These are phyloP conservation scores for Penicillium italicum DNA, from an alignment of 2,329 filamentous ascomycete species.

Conservation along the genomic window DNA sequence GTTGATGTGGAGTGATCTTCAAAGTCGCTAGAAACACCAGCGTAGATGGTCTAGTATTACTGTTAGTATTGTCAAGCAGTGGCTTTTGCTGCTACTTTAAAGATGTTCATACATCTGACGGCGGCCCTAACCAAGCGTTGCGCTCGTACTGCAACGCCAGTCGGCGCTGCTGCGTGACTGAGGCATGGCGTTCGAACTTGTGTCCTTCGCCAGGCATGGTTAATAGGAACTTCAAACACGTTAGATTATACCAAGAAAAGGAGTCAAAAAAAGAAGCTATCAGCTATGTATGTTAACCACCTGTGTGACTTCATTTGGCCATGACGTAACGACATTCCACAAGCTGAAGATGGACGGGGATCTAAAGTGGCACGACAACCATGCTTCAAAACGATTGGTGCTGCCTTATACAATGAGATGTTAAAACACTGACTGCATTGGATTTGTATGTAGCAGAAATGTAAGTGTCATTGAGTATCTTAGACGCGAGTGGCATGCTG, in stretches of 20 bases:
- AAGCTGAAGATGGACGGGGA: background rate
- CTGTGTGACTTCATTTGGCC: slow-evolving; percentile 1
- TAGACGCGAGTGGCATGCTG: background rate
- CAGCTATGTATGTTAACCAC: background rate
- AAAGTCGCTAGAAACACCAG: slow-evolving; percentile 37
- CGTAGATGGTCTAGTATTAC: slow-evolving; percentile 39
- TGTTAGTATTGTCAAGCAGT: background rate
- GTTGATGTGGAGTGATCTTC: slow-evolving; percentile 48
- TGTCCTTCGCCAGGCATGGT: slow-evolving; percentile 9
- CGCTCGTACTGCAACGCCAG: slow-evolving; percentile 30
- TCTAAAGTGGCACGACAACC: background rate
- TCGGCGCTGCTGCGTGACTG: slow-evolving; percentile 34
- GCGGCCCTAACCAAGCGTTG: slow-evolving; percentile 37
- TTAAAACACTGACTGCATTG: background rate
- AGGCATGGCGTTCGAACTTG: slow-evolving; percentile 25
- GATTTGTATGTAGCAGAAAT: background rate
- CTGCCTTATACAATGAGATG: rapidly evolving
- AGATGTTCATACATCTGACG: slow-evolving; percentile 34
- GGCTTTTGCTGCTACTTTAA: background rate
- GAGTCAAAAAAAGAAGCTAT: background rate
- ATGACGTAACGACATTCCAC: slow-evolving; percentile 13
- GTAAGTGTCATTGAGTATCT: background rate
- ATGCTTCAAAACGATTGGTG: background rate
- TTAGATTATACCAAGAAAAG: no score
- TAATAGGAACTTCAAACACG: background rate